phyloP scores from a whole-genome alignment of 1,284 basidiomycete species.

The Golubevia sp. region DNA sequence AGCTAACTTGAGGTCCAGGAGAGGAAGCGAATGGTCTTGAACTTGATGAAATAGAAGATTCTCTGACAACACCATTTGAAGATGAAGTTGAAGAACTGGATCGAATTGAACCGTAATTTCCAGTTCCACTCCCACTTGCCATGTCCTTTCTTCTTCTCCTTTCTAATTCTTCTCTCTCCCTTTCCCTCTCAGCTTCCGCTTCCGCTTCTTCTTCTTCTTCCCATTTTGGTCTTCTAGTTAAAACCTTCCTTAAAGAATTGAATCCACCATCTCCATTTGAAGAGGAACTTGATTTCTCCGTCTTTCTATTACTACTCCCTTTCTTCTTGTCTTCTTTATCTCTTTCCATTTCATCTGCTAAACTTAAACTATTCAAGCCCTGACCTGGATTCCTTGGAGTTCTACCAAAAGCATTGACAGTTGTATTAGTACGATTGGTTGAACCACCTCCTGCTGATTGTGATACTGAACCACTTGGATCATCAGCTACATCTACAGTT shows the following conservation, averaged over 20 bases:
- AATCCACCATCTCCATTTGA: background rate
- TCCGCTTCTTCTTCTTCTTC: background rate
- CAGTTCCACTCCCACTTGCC: background rate
- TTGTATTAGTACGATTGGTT: too few relatives aligned
- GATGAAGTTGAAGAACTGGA: conserved; percentile 1
- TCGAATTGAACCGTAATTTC: too few relatives aligned
- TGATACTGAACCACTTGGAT: background rate
- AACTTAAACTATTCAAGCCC: too few relatives aligned
- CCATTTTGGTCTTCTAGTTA: background rate
- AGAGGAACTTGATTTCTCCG: background rate
- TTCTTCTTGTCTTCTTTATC: background rate
- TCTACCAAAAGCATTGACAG: too few relatives aligned
- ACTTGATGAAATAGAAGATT: too few relatives aligned
- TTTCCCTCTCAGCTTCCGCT: background rate
- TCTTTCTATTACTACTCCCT: background rate
- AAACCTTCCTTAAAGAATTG: background rate
- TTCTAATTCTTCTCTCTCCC: background rate
- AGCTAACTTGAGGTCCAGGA: background rate
- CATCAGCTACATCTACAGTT: conserved; percentile 14
- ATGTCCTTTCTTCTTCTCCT: background rate
- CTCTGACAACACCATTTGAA: too few relatives aligned
- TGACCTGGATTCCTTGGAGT: too few relatives aligned
- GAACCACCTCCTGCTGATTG: too few relatives aligned
- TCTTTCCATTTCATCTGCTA: background rate
- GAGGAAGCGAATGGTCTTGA: background rate